These are phyloP conservation scores for Beauveria scarabaeidicola DNA, from an alignment of 2,329 filamentous ascomycete species.

Conservation along the genomic window DNA sequence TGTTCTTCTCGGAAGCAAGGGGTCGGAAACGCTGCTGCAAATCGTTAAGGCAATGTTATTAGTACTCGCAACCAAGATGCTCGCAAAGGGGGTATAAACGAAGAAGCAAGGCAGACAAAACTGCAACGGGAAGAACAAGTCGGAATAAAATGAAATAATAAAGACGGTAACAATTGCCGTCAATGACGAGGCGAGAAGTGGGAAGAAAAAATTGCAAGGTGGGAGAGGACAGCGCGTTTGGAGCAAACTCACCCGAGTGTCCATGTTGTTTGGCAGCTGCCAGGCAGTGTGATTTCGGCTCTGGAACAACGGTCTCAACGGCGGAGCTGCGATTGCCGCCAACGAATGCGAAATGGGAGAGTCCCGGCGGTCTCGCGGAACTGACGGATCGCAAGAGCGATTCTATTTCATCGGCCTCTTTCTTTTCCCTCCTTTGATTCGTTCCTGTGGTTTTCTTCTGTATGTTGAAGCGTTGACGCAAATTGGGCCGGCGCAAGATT, in stretches of 20 bases:
- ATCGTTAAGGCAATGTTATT: slow-evolving; percentile 2
- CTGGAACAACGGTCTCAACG: slow-evolving; percentile 13
- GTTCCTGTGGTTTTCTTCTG: neutral
- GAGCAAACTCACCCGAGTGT: slow-evolving; percentile 26
- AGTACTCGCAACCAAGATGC: slow-evolving; percentile 2
- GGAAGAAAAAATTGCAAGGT: neutral
- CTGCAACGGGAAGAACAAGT: slow-evolving; percentile 1
- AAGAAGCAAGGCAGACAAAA: slow-evolving; percentile 1
- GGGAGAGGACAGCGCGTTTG: slow-evolving; percentile 5
- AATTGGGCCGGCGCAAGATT: neutral
- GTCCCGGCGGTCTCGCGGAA: neutral
- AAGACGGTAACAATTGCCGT: slow-evolving; percentile 9
- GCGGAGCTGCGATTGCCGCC: slow-evolving; percentile 1
- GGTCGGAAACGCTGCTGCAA: slow-evolving; percentile 30
- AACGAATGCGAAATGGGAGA: neutral
- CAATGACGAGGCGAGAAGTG: slow-evolving; percentile 1
- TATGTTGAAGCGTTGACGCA: neutral
- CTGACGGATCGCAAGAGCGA: neutral
- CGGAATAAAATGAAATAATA: neutral
- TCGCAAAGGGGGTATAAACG: slow-evolving; percentile 10
- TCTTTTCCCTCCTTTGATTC: neutral
- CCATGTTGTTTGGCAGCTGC: slow-evolving; percentile 21
- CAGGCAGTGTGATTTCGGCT: slow-evolving; percentile 11
- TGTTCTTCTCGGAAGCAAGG: slow-evolving; percentile 47
- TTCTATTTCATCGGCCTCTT: neutral